These are phyloP conservation scores for Ophiognomonia clavigignenti-juglandacearum DNA, from an alignment of 2,329 filamentous ascomycete genomes.

Conservation along the genomic window DNA sequence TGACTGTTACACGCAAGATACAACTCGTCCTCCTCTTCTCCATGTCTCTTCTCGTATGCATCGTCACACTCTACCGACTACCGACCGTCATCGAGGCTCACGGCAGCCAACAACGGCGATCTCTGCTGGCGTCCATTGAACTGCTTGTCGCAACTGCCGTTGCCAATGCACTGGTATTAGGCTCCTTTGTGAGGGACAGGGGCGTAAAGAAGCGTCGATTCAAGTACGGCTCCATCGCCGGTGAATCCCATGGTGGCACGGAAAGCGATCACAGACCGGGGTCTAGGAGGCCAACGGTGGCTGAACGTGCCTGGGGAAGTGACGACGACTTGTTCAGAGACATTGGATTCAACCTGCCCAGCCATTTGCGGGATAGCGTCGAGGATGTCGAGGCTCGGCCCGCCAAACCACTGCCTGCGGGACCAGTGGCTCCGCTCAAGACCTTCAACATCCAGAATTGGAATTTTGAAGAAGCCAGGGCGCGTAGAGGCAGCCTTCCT, in stretches of 20 bases:
- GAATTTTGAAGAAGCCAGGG: constrained; percentile 35
- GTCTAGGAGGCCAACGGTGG: constrained; percentile 42
- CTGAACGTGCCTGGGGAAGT: constrained; percentile 70
- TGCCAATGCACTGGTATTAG: constrained; percentile 84
- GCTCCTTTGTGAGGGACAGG: constrained; percentile 86
- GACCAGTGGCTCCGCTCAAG: constrained; percentile 25
- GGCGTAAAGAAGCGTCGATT: constrained; percentile 88
- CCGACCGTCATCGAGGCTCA: constrained; percentile 65
- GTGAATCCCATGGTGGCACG: constrained; percentile 24
- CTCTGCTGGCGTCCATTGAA: constrained; percentile 83
- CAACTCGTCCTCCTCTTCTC: constrained; percentile 79
- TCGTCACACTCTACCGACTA: constrained; percentile 76
- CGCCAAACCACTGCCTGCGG: constrained; percentile 27
- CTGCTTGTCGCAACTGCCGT: constrained; percentile 83
- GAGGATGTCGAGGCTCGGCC: constrained; percentile 18
- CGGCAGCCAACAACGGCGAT: constrained; percentile 80
- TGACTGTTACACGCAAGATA: constrained; percentile 72
- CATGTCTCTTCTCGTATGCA: constrained; percentile 74
- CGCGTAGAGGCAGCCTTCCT: constrained; percentile 20
- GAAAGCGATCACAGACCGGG: constrained; percentile 55
- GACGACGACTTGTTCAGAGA: constrained; percentile 86
- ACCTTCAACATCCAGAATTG: constrained; percentile 34
- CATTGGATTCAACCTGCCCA: constrained; percentile 64
- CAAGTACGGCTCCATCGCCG: constrained; percentile 54
- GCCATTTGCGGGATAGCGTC: constrained; percentile 39